A percentile compares a stretch with the other conserved stretches of the same genome.
Evolutionary conservation across 768 basidiomycete genomes (phyloP).

Genomic region (Boletus rex-veris): DNA sequence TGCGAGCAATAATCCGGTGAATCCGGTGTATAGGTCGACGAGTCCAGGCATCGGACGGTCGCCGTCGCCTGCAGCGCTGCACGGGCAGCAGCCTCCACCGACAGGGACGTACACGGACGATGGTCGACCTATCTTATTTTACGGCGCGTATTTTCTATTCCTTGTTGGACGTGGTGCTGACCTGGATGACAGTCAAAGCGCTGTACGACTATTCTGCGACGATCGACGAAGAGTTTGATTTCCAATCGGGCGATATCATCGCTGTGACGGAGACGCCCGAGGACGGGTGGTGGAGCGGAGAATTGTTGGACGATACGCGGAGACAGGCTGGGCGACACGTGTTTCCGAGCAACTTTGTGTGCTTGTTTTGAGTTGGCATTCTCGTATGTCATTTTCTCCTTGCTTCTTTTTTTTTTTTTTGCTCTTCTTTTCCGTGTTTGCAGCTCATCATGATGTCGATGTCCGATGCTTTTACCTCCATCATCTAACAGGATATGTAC

Average conservation of each 20-base stretch:
- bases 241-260: conserved; percentile 93
- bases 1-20: conserved; percentile 8
- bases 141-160: background rate
- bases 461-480: too few species aligned
- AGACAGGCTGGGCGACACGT: conserved; percentile 39
- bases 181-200: conserved; percentile 65
- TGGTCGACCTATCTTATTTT: conserved; percentile 56
- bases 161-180: conserved; percentile 27
- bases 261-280: conserved; percentile 80
- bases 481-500: too few species aligned
- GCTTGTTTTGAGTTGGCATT: conserved; percentile 53
- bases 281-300: conserved; percentile 90
- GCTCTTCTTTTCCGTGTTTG: too few species aligned
- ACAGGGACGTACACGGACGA: conserved; percentile 80
- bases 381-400: background rate
- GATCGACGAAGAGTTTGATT: conserved; percentile 93
- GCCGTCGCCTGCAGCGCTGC: conserved; percentile 47
- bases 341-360: conserved; percentile 89
- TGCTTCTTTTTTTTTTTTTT: too few species aligned
- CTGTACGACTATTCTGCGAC: conserved; percentile 83
- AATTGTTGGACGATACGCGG: too few species aligned
- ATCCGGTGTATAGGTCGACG: conserved; percentile 38
- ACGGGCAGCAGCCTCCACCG: conserved; percentile 40
- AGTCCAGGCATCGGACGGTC: conserved; percentile 44
- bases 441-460: too few species aligned